A percentile compares a stretch with the other conserved stretches of the same genome.
Conservation (phyloP, 805 yeast species). For the Wickerhamomyces sydowiorum region DNA sequence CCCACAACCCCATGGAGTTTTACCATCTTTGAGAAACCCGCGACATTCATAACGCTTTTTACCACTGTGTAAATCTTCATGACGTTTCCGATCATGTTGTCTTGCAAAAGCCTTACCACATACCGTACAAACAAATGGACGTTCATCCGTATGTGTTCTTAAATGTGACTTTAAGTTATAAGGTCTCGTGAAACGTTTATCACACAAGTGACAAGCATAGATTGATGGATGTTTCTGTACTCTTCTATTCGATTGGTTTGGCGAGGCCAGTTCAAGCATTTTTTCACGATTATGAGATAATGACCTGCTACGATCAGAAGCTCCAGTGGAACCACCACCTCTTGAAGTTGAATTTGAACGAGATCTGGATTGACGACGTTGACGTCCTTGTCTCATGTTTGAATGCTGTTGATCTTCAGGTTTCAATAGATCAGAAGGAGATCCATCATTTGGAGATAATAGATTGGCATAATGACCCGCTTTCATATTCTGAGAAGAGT, state of each 20-base stretch:
- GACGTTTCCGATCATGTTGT: constrained; percentile 72
- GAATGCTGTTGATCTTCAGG: constrained; percentile 14
- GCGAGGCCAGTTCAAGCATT: constrained; percentile 60
- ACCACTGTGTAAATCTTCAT: constrained; percentile 71
- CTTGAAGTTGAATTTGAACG: constrained; percentile 26
- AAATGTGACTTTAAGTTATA: constrained; percentile 89
- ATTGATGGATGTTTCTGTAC: constrained; percentile 68
- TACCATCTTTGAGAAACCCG: constrained; percentile 54
- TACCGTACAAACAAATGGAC: constrained; percentile 66
- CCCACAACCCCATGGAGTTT: constrained; percentile 65
- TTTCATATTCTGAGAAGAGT: constrained; percentile 19
- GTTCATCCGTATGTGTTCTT: constrained; percentile 83
- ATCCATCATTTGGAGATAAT: constrained; percentile 4
- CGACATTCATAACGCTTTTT: constrained; percentile 70
- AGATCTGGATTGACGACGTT: constrained; percentile 33
- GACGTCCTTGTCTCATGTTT: constrained; percentile 26
- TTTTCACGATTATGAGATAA: constrained; percentile 38
- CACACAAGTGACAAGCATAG: constrained; percentile 78
- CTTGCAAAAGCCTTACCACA: constrained; percentile 83
- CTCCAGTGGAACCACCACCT: constrained; percentile 7
- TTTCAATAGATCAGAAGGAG: constrained; percentile 6
- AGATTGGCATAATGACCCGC: constrained; percentile 13
- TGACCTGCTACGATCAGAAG: constrained; percentile 21
- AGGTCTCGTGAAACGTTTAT: constrained; percentile 84
- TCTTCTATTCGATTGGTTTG: constrained; percentile 45